Conservation (phyloP, 257 asterid species). For the Salvia splendens region DNA sequence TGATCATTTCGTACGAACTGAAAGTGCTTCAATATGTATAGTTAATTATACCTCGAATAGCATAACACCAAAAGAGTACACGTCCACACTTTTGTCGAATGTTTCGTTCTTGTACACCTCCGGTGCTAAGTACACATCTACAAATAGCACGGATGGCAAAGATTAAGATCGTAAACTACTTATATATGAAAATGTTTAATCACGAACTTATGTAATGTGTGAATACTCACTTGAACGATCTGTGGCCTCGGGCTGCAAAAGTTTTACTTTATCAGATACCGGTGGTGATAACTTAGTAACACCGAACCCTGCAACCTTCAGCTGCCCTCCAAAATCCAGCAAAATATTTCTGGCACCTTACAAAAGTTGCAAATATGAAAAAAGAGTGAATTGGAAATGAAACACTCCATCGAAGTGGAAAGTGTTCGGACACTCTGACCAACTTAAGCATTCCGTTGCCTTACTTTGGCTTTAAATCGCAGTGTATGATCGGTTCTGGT, state of each 20-base stretch:
- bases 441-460: constrained; percentile 47
- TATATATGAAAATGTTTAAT: background rate
- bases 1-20: background rate
- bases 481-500: constrained; percentile 93
- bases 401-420: constrained; percentile 16
- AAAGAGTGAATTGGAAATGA: constrained; percentile 30
- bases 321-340: constrained; percentile 98
- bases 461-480: constrained; percentile 93
- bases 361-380: constrained; percentile 67
- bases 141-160: constrained; percentile 17
- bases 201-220: constrained; percentile 8
- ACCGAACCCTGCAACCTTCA: constrained; percentile 95
- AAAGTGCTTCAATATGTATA: background rate
- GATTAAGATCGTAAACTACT: background rate
- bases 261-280: constrained; percentile 79
- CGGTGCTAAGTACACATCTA: constrained; percentile 84
- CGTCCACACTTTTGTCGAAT: constrained; percentile 88
- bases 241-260: constrained; percentile 64
- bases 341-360: constrained; percentile 99
- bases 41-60: constrained; percentile 70
- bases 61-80: constrained; percentile 77
- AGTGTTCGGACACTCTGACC: constrained; percentile 19
- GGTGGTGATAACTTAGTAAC: constrained; percentile 56
- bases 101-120: constrained; percentile 67
- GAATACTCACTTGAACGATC: constrained; percentile 77